Evolutionary conservation across 2,329 filamentous ascomycete species (phyloP).

Genomic region (Epichloe coenophiala): DNA sequence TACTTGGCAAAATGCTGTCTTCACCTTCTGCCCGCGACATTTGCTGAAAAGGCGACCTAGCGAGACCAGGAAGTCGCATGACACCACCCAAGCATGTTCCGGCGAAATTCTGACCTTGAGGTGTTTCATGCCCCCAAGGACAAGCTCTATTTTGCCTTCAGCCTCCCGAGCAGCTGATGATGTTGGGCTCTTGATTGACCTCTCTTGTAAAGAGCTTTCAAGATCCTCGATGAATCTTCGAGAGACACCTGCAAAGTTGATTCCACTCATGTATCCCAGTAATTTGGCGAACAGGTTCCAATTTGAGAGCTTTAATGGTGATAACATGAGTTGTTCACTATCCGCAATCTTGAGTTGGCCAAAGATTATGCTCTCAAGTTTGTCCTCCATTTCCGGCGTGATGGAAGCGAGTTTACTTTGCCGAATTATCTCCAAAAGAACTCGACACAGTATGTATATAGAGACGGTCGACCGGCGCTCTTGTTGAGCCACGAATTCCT

Average conservation of each 20-base stretch:
- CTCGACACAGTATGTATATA: conserved; percentile 88
- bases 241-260: conserved; percentile 77
- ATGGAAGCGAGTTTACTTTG: conserved; percentile 76
- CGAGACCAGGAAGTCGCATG: conserved; percentile 76
- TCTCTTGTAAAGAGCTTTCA: conserved; percentile 62
- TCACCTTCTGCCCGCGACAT: conserved; percentile 78
- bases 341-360: conserved; percentile 86
- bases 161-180: conserved; percentile 45
- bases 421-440: conserved; percentile 84
- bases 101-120: conserved; percentile 63
- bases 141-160: conserved; percentile 73
- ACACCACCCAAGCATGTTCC: conserved; percentile 66
- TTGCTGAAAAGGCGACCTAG: conserved; percentile 72
- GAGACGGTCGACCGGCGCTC: conserved; percentile 88
- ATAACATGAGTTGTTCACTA: conserved; percentile 63
- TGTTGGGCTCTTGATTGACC: conserved; percentile 54
- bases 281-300: conserved; percentile 91
- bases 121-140: conserved; percentile 86
- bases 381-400: conserved; percentile 83
- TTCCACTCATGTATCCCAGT: conserved; percentile 88
- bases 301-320: conserved; percentile 77
- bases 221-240: conserved; percentile 72
- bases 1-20: conserved; percentile 88
- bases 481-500: conserved; percentile 63
- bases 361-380: conserved; percentile 91